Percentiles rank a stretch among this genome's conserved stretches.
Conservation (phyloP, 768 basidiomycete species). For the Amyloporia xantha region DNA sequence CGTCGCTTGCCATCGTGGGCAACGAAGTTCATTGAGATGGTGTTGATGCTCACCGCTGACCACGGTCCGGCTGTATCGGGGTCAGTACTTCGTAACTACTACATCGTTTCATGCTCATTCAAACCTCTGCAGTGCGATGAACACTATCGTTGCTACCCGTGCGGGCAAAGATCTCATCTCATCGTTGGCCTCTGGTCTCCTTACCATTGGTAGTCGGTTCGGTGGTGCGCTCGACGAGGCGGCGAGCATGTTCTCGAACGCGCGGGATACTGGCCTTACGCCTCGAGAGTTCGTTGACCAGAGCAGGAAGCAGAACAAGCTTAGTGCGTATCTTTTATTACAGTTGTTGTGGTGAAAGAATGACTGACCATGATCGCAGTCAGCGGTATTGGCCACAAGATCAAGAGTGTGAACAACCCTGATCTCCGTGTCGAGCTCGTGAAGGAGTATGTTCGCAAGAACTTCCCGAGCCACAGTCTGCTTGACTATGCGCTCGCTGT, state of each 20-base stretch:
- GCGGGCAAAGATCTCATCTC: constrained; percentile 99
- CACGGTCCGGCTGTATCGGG: constrained; percentile 97
- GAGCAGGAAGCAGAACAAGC: constrained; percentile 88
- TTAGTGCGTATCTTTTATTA: constrained; percentile 61
- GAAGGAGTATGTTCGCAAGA: constrained; percentile 90
- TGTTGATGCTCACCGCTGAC: constrained; percentile 97
- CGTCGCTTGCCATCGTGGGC: constrained; percentile 87
- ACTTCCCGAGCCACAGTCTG: constrained; percentile 93
- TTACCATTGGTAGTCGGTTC: constrained; percentile 97
- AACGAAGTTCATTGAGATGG: constrained; percentile 99
- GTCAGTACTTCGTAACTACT: constrained; percentile 16
- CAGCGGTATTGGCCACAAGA: constrained; percentile 99
- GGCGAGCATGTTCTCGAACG: constrained; percentile 90
- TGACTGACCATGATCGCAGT: too few species aligned
- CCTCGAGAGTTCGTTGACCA: constrained; percentile 98
- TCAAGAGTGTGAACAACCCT: constrained; percentile 97
- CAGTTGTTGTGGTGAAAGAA: too few species aligned
- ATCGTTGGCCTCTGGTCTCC: constrained; percentile 88
- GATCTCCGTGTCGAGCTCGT: constrained; percentile 89
- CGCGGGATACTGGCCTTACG: constrained; percentile 85
- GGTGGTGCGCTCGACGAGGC: constrained; percentile 99
- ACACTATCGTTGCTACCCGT: constrained; percentile 97
- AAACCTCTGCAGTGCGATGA: constrained; percentile 67
- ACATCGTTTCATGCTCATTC: constrained; percentile 4
- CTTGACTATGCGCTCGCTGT: constrained; percentile 95